Evolutionary conservation across 352 stramenopile species (phyloP), one percentile per base, ranked within the genome.

Genomic region (Phytophthora pini): DNA sequence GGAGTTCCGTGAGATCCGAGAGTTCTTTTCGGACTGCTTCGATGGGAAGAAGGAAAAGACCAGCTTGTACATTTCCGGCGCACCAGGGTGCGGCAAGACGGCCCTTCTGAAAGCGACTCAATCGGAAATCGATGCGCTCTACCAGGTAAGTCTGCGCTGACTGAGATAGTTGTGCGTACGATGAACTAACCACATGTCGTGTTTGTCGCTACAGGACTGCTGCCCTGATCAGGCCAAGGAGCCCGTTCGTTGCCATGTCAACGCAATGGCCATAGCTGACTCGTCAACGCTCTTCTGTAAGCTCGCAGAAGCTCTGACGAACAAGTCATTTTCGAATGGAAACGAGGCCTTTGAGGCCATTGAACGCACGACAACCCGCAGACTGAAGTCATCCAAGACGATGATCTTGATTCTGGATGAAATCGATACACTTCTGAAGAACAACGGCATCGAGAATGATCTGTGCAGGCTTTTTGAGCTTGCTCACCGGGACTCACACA

Each of bases 361-460:
- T 11, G 80, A 92, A 31, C 70, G 60, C 8, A 72, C 67, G 0
- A 92, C 81, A 10, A 79, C 76, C 38, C 75, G 64, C 2, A 66
- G 41, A 22, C 40, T 72, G 3, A 87, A 86, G 57, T 70, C 74
- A 34, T 80, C 68, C 26, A 89, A 80, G 49, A 89, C 79, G 5
- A 75, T 92, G 56, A 75, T 95, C 12, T 72, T 95, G 12, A 70
- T 94, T 26, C 56, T 95, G 58, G 88, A 95, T 67, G 88, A 95
- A 66, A 93, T 95, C 45, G 88, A 95, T 41, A 75, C 76, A 2
- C 68, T 95, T 10, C 39, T 89, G 15, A 89, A 89, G 46, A 77
- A 83, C 41, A 83, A 90, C 20, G 80, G 77, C 20, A 76, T 87
- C 22, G 82, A 95, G 55, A 75, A 65, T 36, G 84, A 95, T 50